Evolutionary conservation across 2,329 filamentous ascomycete species (phyloP).

Genomic region (Hymenoscyphus linearis): DNA sequence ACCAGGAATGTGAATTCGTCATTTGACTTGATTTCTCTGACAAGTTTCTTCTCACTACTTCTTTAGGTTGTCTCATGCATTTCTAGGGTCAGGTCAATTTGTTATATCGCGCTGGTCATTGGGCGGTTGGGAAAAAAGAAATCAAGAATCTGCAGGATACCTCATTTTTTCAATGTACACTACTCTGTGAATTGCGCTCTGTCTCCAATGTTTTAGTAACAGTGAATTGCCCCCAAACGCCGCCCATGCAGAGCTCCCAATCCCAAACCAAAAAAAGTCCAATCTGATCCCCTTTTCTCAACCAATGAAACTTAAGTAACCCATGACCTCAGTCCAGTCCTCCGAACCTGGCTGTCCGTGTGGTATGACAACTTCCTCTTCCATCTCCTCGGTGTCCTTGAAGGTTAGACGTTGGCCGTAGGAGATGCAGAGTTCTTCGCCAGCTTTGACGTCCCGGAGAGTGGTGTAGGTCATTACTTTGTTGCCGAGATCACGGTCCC

Average conservation of each 20-base stretch:
- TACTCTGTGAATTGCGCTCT: conserved; percentile 3
- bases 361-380: not conserved
- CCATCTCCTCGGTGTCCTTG: conserved; percentile 30
- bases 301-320: conserved; percentile 31
- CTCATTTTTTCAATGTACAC: conserved; percentile 18
- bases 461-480: conserved; percentile 44
- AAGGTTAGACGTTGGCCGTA: conserved; percentile 35
- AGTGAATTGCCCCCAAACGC: not conserved
- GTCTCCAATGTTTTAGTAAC: not conserved
- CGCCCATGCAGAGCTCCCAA: conserved; percentile 4
- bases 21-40: not conserved
- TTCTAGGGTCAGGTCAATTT: not conserved
- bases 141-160: conserved; percentile 18
- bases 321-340: conserved; percentile 27
- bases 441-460: conserved; percentile 42
- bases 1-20: conserved; percentile 39
- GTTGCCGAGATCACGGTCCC: conserved; percentile 43
- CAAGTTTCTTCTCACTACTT: conserved; percentile 5
- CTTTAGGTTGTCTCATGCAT: conserved; percentile 2
- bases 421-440: conserved; percentile 48
- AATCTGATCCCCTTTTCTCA: conserved; percentile 10
- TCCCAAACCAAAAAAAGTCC: not conserved
- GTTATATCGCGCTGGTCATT: not conserved
- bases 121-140: conserved; percentile 11
- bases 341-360: conserved; percentile 7